Percentiles rank a stretch among this genome's conserved stretches.
Conservation (phyloP, 2,329 filamentous ascomycete genomes). For the Penicillium sp. region DNA sequence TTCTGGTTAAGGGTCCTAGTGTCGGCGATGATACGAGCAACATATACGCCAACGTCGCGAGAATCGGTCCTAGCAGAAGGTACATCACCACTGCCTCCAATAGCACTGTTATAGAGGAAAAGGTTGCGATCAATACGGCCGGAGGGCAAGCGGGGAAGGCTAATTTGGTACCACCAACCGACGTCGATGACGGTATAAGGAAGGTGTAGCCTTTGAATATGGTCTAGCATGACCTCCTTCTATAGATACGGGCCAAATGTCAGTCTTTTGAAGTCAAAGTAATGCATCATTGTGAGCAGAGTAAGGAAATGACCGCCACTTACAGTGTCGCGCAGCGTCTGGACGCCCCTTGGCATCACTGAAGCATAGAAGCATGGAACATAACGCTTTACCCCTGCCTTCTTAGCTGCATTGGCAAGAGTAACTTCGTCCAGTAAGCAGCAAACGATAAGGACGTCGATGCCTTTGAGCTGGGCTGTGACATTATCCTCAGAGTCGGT, state of each 20-base stretch:
- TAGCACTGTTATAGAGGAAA: neutral
- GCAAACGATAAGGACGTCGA: neutral
- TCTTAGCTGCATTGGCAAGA: neutral
- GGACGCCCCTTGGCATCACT: slow-evolving; percentile 14
- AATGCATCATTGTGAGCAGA: neutral
- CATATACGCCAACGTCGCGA: slow-evolving; percentile 45
- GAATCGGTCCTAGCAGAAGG: slow-evolving; percentile 39
- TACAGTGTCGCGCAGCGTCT: slow-evolving; percentile 29
- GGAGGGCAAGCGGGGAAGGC: slow-evolving; percentile 34
- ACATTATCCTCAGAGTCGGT: slow-evolving; percentile 41
- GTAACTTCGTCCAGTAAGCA: neutral
- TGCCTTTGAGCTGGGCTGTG: slow-evolving; percentile 4
- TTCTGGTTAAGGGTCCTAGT: slow-evolving; percentile 44
- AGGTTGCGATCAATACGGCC: slow-evolving; percentile 3
- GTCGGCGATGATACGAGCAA: slow-evolving; percentile 45
- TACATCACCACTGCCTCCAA: slow-evolving; percentile 38
- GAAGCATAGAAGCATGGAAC: neutral
- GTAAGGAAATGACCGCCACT: no score
- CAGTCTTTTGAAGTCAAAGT: neutral
- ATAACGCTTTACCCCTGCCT: neutral
- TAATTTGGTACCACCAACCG: slow-evolving; percentile 49
- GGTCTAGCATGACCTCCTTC: slow-evolving; percentile 45
- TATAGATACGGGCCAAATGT: slow-evolving; percentile 6
- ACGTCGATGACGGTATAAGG: slow-evolving; percentile 51
- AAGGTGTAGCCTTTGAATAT: slow-evolving; percentile 40